phyloP scores from a whole-genome alignment of 805 yeast species.

The Yarrowia deformans region DNA sequence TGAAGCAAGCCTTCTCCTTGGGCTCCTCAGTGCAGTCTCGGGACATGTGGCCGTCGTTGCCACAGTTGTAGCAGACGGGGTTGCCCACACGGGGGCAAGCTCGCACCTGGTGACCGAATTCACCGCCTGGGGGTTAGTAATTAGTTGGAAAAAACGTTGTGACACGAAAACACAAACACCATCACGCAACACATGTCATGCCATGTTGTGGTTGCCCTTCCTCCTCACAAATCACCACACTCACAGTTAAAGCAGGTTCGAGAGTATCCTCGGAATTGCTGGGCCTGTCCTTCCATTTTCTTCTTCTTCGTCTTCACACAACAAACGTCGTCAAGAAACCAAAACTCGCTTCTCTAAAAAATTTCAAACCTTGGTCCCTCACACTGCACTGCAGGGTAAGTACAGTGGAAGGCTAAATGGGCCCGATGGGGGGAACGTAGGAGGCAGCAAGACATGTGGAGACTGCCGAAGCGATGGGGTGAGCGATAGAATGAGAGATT shows the following conservation, averaged over 20 bases:
- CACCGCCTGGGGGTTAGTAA: constrained; percentile 37
- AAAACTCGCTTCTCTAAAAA: constrained; percentile 7
- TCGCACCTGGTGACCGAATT: constrained; percentile 47
- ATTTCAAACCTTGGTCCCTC: constrained; percentile 18
- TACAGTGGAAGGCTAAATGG: constrained; percentile 5
- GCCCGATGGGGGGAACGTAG: neutral
- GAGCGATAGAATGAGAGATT: too few relatives aligned
- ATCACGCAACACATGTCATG: too few relatives aligned
- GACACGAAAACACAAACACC: too few relatives aligned
- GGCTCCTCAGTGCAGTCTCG: constrained; percentile 86
- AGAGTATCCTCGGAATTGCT: constrained; percentile 34
- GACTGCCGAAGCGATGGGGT: too few relatives aligned
- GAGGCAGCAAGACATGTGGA: neutral
- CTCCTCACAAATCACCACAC: neutral
- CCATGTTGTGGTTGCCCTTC: too few relatives aligned
- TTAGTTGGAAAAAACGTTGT: neutral
- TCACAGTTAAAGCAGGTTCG: constrained; percentile 39
- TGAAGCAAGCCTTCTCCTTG: constrained; percentile 87
- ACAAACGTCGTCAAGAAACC: constrained; percentile 38
- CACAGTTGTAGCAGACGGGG: constrained; percentile 53
- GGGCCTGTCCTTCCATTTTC: constrained; percentile 39
- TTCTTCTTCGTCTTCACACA: constrained; percentile 35
- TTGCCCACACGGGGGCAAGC: constrained; percentile 51
- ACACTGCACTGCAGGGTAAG: constrained; percentile 18
- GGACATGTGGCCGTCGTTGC: constrained; percentile 75